Evolutionary conservation across 345 rosid species (phyloP), one percentile per base, ranked within the genome.

Genomic region (Iberis pinnata): DNA sequence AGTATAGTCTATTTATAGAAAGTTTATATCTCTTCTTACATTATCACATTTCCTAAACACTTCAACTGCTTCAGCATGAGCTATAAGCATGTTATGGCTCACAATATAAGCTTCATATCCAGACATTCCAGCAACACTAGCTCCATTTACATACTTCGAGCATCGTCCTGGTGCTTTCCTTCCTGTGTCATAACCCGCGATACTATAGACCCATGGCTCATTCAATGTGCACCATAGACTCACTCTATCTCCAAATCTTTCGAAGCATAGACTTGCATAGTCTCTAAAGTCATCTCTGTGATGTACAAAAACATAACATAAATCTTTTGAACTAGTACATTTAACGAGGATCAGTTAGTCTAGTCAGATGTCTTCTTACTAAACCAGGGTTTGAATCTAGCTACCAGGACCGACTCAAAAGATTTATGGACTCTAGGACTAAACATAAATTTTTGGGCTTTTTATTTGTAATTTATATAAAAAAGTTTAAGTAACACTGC

Each of bases 231-330:
- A 65, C 84, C 84, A 79, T 6, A 68, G 73, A 25, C 67, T 76
- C n/a, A 79, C 81, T 53, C 75, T 52, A 17, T 79, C 81, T 4
- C 84, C 84, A 50, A 76, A 76, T 42, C 71, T 56, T 17, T 69
- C 50, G 17, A 79, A 79, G 14, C 81, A 79, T 7, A 67, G 49
- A 14, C 61, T 65, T 5, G 70, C 74, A 43, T 55, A 79, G 53
- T 71, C 79, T 18, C 67, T 50, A 38, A 71, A 76, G 71, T 79
- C 79, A 40, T 76, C 58, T 57, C 81, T 79, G 62, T 31, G 9
- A 26, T 26, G n/a, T n/a, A 26, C 4, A 26, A 26, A 26, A 5
- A 57, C 27, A 9, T 11, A 22, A 36, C 18, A 65, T 50, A 1
- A 58, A 15, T 57, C 27, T 49, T 14, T 49, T 0, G 12, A 41